Evolutionary conservation across 2,329 filamentous ascomycete genomes (phyloP), one percentile per base, ranked within the genome.

Genomic region (Diaporthe ilicicola): DNA sequence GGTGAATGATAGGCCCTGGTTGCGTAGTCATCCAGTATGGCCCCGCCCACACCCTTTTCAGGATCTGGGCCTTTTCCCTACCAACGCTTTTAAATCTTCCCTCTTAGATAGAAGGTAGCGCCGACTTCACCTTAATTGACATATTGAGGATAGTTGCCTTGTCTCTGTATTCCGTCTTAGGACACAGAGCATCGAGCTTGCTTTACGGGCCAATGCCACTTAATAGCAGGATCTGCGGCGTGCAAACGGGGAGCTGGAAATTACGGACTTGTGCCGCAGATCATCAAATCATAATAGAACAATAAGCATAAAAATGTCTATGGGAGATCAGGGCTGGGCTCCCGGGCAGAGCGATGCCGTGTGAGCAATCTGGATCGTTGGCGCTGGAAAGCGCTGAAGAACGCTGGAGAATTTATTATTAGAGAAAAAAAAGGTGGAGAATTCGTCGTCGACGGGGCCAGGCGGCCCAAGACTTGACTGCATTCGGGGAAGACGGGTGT

Each of bases 291-390:
- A 62, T 62, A 34, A 12, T 24, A 48, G 32, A 48, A 62, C n/a
- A 62, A 62, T 48, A 62, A 62, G 59, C 59, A 62, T 62, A 62
- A 62, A 24, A 48, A 27, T 27, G 59, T 13, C 27, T 48, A 37
- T 48, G 59, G 59, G 29, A 62, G 59, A 32, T 48, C 29, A 48
- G 12, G 59, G 59, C 9, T 34, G 59, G 54, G 54, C 5, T 37
- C 55, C 42, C 59, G 59, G 59, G 13, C 59, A 48, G 48, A 56
- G 70, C 70, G 55, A 55, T 69, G 65, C 70, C 70, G 62, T 64
- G 56, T 71, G 65, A 9, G 70, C 66, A 51, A 71, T 71, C 56
- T 71, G 56, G 34, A 69, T 71, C 50, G 50, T 51, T 56, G 46
- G 69, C 51, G 62, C 53, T 46, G 69, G 29, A 32, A 24, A 67